Evolutionary conservation across 1,139 yeast species (phyloP).

Genomic region (Williopsis jadinii): DNA sequence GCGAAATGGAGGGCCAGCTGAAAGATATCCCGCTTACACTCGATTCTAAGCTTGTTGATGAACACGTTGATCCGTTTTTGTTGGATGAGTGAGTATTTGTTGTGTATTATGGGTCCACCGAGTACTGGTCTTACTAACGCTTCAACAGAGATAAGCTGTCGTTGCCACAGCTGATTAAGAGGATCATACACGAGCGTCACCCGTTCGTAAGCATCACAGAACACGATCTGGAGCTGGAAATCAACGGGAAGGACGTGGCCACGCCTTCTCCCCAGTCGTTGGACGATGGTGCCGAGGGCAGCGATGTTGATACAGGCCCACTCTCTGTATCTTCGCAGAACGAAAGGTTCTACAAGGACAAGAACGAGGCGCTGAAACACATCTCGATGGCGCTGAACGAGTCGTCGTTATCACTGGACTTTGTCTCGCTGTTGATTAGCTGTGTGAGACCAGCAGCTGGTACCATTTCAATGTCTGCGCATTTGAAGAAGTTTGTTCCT

Average conservation of each 20-base stretch:
- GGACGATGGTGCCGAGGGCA: conserved; percentile 17
- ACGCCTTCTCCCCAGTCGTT: conserved; percentile 3
- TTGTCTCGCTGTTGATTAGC: conserved; percentile 78
- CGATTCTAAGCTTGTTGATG: conserved; percentile 19
- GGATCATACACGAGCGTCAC: conserved; percentile 40
- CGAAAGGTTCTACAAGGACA: conserved; percentile 49
- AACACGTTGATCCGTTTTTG: conserved; percentile 19
- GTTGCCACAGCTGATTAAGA: conserved; percentile 34
- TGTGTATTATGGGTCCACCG: too few species aligned
- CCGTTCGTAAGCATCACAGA: conserved; percentile 44
- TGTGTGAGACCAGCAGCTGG: conserved; percentile 80
- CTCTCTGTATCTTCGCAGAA: conserved; percentile 12
- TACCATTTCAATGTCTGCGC: conserved; percentile 83
- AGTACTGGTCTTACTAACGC: too few species aligned
- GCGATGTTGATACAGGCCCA: conserved; percentile 6
- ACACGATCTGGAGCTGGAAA: conserved; percentile 42
- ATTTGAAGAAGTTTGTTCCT: conserved; percentile 68
- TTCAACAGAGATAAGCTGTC: conserved; percentile 19
- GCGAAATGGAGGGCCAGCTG: conserved; percentile 8
- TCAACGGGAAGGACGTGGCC: conserved; percentile 20
- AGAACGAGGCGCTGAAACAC: conserved; percentile 47
- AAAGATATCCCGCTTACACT: conserved; percentile 13
- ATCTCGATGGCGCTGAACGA: conserved; percentile 77
- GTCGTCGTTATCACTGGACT: conserved; percentile 80
- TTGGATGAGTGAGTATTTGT: conserved; percentile 17